Base-by-base conservation (phyloP, 2,329 filamentous ascomycete genomes). In the Arthrinium puccinioides region DNA sequence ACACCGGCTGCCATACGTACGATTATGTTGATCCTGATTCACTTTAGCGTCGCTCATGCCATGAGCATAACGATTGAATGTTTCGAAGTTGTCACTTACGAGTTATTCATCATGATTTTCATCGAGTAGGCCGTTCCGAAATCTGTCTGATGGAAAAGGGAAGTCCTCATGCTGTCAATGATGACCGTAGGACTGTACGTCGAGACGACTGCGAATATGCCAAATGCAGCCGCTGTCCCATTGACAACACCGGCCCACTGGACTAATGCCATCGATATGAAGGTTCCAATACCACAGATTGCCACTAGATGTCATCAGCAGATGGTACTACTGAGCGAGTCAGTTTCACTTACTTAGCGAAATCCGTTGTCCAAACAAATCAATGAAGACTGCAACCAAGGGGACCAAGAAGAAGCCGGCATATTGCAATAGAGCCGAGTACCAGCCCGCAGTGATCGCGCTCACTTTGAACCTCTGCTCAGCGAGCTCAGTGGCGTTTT, bases 51-150 rank as follows among this genome's bases (percentile, higher is more conserved):
- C n/a, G n/a, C n/a, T n/a, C n/a, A n/a, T n/a, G n/a, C n/a, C n/a
- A n/a, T n/a, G n/a, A n/a, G n/a, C n/a, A n/a, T n/a, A n/a, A n/a
- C n/a, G n/a, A n/a, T n/a, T n/a, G n/a, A n/a, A n/a, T n/a, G n/a
- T n/a, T n/a, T n/a, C n/a, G n/a, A n/a, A n/a, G 9, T 33, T 28
- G 21, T 6, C 4, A 41, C 60, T 37, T 48, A 66, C 63, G 63
- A 60, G 38, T 81, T 81, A 49, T 80, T 79, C 49, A 79, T 72
- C 16, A 71, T 71, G 24, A 80, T 69, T 41, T 81, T 81, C 39
- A 79, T 54, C 1, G 73, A 66, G 41, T 79, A 80, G 0, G 70
- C 77, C 0, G 73, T 70, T 0, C 76, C 76, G 40, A 80, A 81
- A 0, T 76, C 70, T 3, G 70, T 70, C 39, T 75, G 70, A 19